Conservation (phyloP, 306 rosid species). For the Lablab purpureus region DNA sequence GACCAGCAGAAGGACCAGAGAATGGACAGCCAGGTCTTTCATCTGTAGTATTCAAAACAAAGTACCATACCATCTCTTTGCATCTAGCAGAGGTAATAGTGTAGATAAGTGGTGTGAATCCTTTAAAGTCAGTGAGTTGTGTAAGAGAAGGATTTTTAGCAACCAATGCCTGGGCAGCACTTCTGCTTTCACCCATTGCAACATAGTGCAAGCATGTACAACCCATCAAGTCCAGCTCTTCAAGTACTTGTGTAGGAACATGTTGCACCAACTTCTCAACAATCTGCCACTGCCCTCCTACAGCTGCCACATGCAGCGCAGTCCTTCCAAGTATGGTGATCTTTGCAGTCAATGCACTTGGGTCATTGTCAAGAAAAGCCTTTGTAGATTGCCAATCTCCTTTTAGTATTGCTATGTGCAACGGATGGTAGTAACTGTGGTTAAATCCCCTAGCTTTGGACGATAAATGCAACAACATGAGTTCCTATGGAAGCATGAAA, state of each 20-base stretch:
- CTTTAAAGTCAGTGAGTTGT: conserved; percentile 43
- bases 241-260: conserved; percentile 43
- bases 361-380: conserved; percentile 50
- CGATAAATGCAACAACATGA: conserved; percentile 22
- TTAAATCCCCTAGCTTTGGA: conserved; percentile 54
- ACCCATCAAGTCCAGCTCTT: conserved; percentile 50
- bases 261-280: conserved; percentile 50
- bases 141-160: conserved; percentile 47
- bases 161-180: conserved; percentile 57
- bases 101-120: conserved; percentile 55
- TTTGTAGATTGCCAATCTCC: conserved; percentile 62
- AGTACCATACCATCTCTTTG: conserved; percentile 66
- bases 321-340: conserved; percentile 47
- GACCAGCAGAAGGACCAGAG: conserved; percentile 47
- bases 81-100: conserved; percentile 43
- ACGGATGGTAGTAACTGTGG: conserved; percentile 51
- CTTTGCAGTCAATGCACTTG: conserved; percentile 51
- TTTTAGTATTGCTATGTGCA: conserved; percentile 55
- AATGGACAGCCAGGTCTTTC: conserved; percentile 56
- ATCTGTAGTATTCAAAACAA: conserved; percentile 56
- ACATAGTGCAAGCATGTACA: conserved; percentile 60
- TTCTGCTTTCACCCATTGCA: conserved; percentile 53
- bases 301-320: conserved; percentile 55
- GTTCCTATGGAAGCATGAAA: conserved; percentile 36
- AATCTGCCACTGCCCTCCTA: conserved; percentile 56